Conservation (phyloP, 2,329 filamentous ascomycete genomes). For the Neonectria coccinea region DNA sequence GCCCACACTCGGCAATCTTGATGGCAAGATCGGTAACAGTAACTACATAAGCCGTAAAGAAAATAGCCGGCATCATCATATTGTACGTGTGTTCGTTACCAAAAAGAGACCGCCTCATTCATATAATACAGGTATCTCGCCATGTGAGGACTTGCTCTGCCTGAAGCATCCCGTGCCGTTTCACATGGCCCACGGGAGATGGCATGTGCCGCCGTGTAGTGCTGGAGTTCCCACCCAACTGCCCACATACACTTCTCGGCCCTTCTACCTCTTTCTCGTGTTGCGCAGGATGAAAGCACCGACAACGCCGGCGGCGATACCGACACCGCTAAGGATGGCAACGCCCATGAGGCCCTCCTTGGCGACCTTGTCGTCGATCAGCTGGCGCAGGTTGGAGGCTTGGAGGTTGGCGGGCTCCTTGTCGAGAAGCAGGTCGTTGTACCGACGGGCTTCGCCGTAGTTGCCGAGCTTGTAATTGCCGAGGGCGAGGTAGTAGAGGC, state of each 20-base stretch:
- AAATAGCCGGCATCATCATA: constrained; percentile 25
- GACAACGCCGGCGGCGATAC: constrained; percentile 91
- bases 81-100: constrained; percentile 28
- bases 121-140: constrained; percentile 42
- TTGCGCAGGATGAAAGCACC: constrained; percentile 88
- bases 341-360: constrained; percentile 95
- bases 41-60: background rate
- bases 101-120: constrained; percentile 35
- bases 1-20: background rate
- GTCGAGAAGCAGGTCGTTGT: constrained; percentile 92
- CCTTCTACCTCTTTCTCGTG: constrained; percentile 66
- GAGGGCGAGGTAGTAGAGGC: constrained; percentile 96
- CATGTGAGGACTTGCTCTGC: constrained; percentile 36
- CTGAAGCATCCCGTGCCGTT: constrained; percentile 20
- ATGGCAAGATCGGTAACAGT: background rate
- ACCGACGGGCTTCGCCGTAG: constrained; percentile 92
- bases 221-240: constrained; percentile 27
- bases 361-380: constrained; percentile 97
- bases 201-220: constrained; percentile 26
- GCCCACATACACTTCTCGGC: constrained; percentile 16
- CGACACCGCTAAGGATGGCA: constrained; percentile 92
- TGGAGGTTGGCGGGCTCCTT: constrained; percentile 93
- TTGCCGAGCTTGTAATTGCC: constrained; percentile 99
- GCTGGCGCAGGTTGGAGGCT: constrained; percentile 82
- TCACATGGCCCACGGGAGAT: background rate